Percentiles rank a stretch among this genome's conserved stretches.
phyloP scores from a whole-genome alignment of 129 eudicot genomes.

The Chrysanthemum makinoi region DNA sequence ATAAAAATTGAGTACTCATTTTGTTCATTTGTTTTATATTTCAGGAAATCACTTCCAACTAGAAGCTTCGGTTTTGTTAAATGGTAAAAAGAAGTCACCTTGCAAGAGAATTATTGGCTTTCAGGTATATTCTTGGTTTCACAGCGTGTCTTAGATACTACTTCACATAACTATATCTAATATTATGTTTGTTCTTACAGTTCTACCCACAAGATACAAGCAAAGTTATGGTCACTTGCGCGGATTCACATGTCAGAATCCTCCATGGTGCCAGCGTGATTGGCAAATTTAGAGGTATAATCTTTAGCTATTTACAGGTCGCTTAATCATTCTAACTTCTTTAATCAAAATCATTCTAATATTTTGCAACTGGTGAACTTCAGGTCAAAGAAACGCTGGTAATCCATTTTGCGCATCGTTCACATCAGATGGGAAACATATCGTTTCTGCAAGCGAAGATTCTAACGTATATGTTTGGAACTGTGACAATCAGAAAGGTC shows the following conservation, averaged over 20 bases:
- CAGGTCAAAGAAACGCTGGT: slow-evolving; percentile 62
- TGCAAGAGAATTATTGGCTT: slow-evolving; percentile 81
- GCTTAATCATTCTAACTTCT: background rate
- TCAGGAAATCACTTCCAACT: slow-evolving; percentile 66
- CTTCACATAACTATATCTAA: background rate
- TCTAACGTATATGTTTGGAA: slow-evolving; percentile 80
- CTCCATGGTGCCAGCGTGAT: slow-evolving; percentile 58
- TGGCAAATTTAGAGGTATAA: slow-evolving; percentile 68
- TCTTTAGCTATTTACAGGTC: background rate
- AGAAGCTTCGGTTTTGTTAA: slow-evolving; percentile 57
- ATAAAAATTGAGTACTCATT: background rate
- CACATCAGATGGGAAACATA: slow-evolving; percentile 80
- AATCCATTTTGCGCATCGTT: slow-evolving; percentile 61
- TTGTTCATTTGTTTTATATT: slow-evolving; percentile 6
- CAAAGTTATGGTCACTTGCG: slow-evolving; percentile 86
- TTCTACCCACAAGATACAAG: slow-evolving; percentile 74
- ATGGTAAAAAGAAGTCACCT: slow-evolving; percentile 74
- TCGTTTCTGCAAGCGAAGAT: slow-evolving; percentile 79
- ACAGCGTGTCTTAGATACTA: background rate
- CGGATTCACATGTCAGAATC: slow-evolving; percentile 82
- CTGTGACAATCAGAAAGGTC: slow-evolving; percentile 34
- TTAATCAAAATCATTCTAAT: background rate
- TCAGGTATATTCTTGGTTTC: slow-evolving; percentile 47
- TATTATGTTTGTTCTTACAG: slow-evolving; percentile 26
- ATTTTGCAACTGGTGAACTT: background rate